These are phyloP conservation scores for Candida oleophila DNA, from an alignment of 805 yeast species.

Conservation along the genomic window DNA sequence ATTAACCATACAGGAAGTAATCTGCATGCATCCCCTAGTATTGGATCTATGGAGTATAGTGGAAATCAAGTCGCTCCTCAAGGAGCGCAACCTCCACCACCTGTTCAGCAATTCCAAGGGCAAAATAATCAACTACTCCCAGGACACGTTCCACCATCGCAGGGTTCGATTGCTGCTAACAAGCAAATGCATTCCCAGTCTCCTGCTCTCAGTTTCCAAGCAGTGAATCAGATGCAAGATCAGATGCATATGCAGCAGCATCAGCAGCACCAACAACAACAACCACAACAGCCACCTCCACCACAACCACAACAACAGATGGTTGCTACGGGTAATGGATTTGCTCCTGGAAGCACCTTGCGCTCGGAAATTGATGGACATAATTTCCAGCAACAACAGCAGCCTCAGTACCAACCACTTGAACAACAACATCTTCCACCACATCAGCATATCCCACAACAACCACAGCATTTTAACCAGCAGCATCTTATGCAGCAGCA, in stretches of 20 bases:
- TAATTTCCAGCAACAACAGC: conserved; percentile 6
- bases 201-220: neutral
- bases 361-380: conserved; percentile 6
- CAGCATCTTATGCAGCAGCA: neutral
- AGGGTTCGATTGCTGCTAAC: no score
- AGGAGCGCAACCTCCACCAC: neutral
- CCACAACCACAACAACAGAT: no score
- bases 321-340: conserved; percentile 12
- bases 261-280: neutral
- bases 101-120: neutral
- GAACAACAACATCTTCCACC: conserved; percentile 10
- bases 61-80: neutral
- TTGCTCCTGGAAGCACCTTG: conserved; percentile 6
- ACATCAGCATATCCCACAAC: conserved; percentile 13
- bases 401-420: conserved; percentile 9
- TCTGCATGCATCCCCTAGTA: neutral
- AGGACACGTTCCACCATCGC: neutral
- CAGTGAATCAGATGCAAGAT: neutral
- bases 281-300: conserved; percentile 8
- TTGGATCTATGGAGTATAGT: neutral
- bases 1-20: neutral
- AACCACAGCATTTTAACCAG: neutral
- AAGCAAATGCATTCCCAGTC: conserved; percentile 2
- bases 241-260: neutral
- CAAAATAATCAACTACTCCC: neutral